A percentile compares a stretch with the other conserved stretches of the same genome.
These are phyloP conservation scores for Trebouxiophyceae sp. DNA, from an alignment of 163 green algal genomes.

Conservation along the genomic window DNA sequence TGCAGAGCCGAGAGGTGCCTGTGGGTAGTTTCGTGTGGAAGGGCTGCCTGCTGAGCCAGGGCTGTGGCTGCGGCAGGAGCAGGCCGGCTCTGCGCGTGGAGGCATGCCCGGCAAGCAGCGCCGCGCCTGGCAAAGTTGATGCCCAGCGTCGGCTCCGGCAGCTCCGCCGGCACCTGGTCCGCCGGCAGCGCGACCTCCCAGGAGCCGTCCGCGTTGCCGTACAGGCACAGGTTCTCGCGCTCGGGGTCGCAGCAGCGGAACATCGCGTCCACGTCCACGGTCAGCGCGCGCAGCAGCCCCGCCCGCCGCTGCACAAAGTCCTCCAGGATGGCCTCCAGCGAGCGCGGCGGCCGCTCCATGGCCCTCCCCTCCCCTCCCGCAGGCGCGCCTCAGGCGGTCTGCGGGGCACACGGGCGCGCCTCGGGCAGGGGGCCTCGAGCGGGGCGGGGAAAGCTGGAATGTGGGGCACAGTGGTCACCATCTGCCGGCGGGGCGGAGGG, in stretches of 20 bases:
- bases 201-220: conserved; percentile 56
- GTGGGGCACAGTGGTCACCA: too few relatives aligned
- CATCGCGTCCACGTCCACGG: conserved; percentile 74
- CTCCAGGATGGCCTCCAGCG: conserved; percentile 61
- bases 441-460: too few relatives aligned
- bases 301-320: conserved; percentile 59
- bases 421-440: too few relatives aligned
- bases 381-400: not conserved
- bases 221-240: conserved; percentile 75
- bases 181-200: conserved; percentile 90
- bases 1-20: not conserved
- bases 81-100: too few relatives aligned
- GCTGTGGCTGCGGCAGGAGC: too few relatives aligned
- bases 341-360: conserved; percentile 13
- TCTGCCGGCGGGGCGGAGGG: too few relatives aligned
- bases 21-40: not conserved
- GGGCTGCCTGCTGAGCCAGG: too few relatives aligned
- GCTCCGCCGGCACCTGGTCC: conserved; percentile 88
- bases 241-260: conserved; percentile 77
- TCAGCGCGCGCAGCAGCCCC: conserved; percentile 71
- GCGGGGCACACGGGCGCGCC: not conserved
- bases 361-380: not conserved
- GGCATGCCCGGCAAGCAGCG: too few relatives aligned
- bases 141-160: conserved; percentile 93
- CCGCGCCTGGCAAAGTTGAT: conserved; percentile 89